phyloP scores from a whole-genome alignment of 2,329 filamentous ascomycete species.

The Byssochlamys sp. region DNA sequence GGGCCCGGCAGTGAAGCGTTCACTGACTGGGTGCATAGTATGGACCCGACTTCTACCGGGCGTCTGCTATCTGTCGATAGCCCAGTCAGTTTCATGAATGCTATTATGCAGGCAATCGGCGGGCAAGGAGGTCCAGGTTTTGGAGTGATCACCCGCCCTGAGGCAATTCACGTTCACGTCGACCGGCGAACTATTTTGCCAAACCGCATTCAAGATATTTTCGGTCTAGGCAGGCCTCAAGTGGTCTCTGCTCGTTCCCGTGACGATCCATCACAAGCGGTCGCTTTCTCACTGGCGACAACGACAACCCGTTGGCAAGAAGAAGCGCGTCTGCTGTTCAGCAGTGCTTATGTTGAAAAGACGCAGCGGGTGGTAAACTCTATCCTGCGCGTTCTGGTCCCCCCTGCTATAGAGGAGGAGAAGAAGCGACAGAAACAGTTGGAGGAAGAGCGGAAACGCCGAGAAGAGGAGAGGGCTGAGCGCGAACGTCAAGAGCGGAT shows the following conservation, averaged over 20 bases:
- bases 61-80: conserved; percentile 39
- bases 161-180: conserved; percentile 47
- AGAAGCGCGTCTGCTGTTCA: conserved; percentile 80
- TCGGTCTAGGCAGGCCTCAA: conserved; percentile 25
- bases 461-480: conserved; percentile 54
- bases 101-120: conserved; percentile 47
- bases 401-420: conserved; percentile 72
- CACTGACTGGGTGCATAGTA: conserved; percentile 45
- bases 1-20: conserved; percentile 32
- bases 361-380: conserved; percentile 57
- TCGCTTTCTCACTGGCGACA: conserved; percentile 61
- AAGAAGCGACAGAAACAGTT: conserved; percentile 57
- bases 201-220: conserved; percentile 45
- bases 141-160: conserved; percentile 35
- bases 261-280: conserved; percentile 55
- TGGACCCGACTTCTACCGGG: conserved; percentile 38
- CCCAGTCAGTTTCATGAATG: conserved; percentile 49
- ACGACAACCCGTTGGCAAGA: conserved; percentile 78
- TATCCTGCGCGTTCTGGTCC: conserved; percentile 65
- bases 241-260: conserved; percentile 27
- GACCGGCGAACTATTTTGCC: conserved; percentile 42
- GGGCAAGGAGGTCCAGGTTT: conserved; percentile 35
- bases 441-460: conserved; percentile 46
- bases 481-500: conserved; percentile 54
- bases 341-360: conserved; percentile 57